A percentile compares a stretch with the other conserved stretches of the same genome.
phyloP scores from a whole-genome alignment of 495 filamentous ascomycete species.

The Xylaria intraflava region DNA sequence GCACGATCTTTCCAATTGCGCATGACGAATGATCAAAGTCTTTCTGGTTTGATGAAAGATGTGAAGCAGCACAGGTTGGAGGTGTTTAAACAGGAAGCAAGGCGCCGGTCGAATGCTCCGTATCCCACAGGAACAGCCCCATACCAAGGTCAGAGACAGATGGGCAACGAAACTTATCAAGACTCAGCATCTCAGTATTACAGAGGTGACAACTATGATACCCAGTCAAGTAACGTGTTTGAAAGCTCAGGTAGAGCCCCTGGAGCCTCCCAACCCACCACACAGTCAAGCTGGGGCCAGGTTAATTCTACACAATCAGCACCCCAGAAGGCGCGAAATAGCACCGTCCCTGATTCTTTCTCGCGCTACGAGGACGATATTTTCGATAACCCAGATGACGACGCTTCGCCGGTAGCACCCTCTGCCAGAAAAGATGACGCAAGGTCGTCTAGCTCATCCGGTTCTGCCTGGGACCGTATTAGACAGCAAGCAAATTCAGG shows the following conservation, averaged over 20 bases:
- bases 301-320: background rate
- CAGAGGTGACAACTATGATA: background rate
- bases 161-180: background rate
- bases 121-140: background rate
- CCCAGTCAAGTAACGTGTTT: background rate
- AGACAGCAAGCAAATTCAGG: constrained; percentile 25
- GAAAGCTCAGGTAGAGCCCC: background rate
- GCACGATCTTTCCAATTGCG: background rate
- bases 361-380: constrained; percentile 20
- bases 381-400: constrained; percentile 27
- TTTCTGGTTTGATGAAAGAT: constrained; percentile 6
- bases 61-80: background rate
- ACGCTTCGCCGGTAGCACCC: constrained; percentile 33
- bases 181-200: constrained; percentile 5
- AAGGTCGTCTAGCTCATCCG: constrained; percentile 1
- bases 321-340: background rate
- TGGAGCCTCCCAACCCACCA: background rate
- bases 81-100: background rate
- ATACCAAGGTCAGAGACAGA: background rate
- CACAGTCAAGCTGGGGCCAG: constrained; percentile 13
- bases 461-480: constrained; percentile 36
- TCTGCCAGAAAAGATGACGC: constrained; percentile 14
- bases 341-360: background rate
- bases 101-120: background rate
- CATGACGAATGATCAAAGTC: constrained; percentile 6